A percentile compares a stretch with the other conserved stretches of the same genome.
Evolutionary conservation across 805 yeast genomes (phyloP).

Genomic region (Myxozyma nipponensis): DNA sequence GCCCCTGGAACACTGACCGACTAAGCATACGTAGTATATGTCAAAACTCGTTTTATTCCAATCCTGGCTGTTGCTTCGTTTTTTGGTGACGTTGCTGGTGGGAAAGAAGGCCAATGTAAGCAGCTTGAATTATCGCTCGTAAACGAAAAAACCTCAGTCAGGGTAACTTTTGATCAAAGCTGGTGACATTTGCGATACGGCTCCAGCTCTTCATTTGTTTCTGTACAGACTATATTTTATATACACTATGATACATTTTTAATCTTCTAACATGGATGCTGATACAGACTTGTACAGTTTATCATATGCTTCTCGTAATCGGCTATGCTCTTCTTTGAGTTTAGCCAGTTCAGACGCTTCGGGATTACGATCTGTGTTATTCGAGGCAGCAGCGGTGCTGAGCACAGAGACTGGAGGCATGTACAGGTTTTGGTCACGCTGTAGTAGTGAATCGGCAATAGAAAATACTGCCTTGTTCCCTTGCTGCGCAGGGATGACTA

Average conservation of each 20-base stretch:
- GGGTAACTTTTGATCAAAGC: too few species aligned
- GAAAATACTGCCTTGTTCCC: slow-evolving; percentile 1
- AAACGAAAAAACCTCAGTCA: too few species aligned
- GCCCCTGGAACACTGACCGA: neutral
- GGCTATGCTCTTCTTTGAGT: neutral
- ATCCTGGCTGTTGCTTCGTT: too few species aligned
- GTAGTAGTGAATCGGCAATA: neutral
- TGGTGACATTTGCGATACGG: too few species aligned
- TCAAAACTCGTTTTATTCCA: too few species aligned
- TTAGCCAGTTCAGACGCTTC: neutral
- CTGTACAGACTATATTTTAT: too few species aligned
- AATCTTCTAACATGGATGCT: neutral
- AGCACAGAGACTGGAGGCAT: neutral
- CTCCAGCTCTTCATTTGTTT: too few species aligned
- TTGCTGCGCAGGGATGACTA: slow-evolving; percentile 13
- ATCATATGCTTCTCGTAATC: slow-evolving; percentile 4
- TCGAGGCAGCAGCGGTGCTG: neutral
- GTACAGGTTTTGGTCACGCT: neutral
- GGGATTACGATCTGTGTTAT: neutral
- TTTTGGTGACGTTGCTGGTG: too few species aligned
- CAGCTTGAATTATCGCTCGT: too few species aligned
- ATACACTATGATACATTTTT: too few species aligned
- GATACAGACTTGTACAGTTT: slow-evolving; percentile 4
- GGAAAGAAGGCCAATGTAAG: too few species aligned
- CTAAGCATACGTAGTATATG: too few species aligned